Evolutionary conservation across 2,329 filamentous ascomycete species (phyloP), one percentile per base, ranked within the genome.

Genomic region (Neopestalotiopsis sp.): DNA sequence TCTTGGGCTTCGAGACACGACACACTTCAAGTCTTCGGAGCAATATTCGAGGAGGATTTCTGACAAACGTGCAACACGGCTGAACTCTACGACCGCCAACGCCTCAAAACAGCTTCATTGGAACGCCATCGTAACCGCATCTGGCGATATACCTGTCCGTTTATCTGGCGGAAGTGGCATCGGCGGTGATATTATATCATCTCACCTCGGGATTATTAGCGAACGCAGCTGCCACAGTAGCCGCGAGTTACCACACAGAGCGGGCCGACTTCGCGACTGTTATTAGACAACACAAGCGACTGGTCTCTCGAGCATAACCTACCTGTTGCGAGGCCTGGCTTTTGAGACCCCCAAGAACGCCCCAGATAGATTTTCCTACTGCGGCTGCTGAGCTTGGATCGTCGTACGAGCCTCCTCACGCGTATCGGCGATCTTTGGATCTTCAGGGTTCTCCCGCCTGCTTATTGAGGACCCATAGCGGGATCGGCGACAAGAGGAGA

Each of bases 1-100:
- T 53, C 71, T 68, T 71, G 69, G 32, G 66, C 64, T 68, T 66
- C 69, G 61, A 69, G 69, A 57, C 53, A 34, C 58, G 56, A 61
- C 53, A 38, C 14, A 30, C 7, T 58, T 61, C 20, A 45, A 61
- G 32, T 28, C 30, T 24, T 13, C 34, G 14, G n/a, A 62, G 24
- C 57, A 62, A 62, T 62, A 38, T 40, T 62, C 32, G 30, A 32
- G 34, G 20, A 17, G n/a, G 59, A 38, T 30, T 40, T 34, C 40
- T 45, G 62, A 34, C 59, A 53, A 67, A 67, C 28, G 34, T 49
- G 34, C 53, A 40, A 42, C 34, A 66, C 64, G 59, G 38, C 45
- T 49, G 38, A 49, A 65, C 62, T 45, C 30, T 49, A 65, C 34
- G 12, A 65, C 24, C 34, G 20, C 38, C 12, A 28, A 30, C 38